phyloP scores from a whole-genome alignment of 2,329 filamentous ascomycete species.

The Beauveria medogensis region DNA sequence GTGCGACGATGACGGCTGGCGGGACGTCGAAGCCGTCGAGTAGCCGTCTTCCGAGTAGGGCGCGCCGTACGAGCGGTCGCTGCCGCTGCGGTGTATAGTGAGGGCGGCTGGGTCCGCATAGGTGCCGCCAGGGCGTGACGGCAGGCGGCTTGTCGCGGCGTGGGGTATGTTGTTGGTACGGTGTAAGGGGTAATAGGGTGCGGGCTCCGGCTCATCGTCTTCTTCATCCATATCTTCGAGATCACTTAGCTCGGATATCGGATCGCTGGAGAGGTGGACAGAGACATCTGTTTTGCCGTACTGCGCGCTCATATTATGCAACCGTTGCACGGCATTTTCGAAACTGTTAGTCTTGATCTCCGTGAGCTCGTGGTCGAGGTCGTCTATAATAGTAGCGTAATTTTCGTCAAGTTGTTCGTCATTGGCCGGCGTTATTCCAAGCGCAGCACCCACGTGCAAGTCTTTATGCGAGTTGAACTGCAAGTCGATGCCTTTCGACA shows the following conservation, averaged over 20 bases:
- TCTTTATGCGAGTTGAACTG: slow-evolving; percentile 45
- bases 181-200: slow-evolving; percentile 11
- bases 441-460: slow-evolving; percentile 34
- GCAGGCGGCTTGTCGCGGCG: not conserved
- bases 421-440: slow-evolving; percentile 13
- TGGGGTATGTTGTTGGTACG: not conserved
- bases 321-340: slow-evolving; percentile 18
- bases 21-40: not conserved
- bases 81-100: not conserved
- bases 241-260: slow-evolving; percentile 32
- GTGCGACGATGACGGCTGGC: not conserved
- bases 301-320: slow-evolving; percentile 8
- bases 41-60: slow-evolving; percentile 4
- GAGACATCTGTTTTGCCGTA: not conserved
- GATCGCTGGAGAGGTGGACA: slow-evolving; percentile 18
- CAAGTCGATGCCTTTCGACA: slow-evolving; percentile 41
- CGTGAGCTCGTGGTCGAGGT: slow-evolving; percentile 34
- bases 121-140: not conserved
- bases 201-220: slow-evolving; percentile 13
- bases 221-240: slow-evolving; percentile 48
- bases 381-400: slow-evolving; percentile 35
- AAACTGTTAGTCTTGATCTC: slow-evolving; percentile 17
- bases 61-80: not conserved
- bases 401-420: slow-evolving; percentile 27
- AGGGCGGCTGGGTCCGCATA: slow-evolving; percentile 8